phyloP scores from a whole-genome alignment of 805 yeast species.

The Saturnispora quitensis region DNA sequence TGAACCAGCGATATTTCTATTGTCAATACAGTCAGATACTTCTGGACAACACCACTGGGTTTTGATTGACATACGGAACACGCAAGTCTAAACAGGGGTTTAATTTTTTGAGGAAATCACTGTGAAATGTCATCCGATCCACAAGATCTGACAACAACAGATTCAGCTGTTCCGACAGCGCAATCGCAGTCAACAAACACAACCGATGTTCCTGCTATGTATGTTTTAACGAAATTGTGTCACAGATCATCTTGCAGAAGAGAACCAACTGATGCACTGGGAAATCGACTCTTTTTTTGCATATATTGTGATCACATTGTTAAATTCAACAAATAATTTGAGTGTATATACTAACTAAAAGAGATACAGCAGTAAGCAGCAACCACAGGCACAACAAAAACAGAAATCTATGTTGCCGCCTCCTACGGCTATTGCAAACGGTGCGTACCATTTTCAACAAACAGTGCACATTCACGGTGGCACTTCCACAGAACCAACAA shows the following conservation, averaged over 20 bases:
- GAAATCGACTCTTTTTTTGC: neutral
- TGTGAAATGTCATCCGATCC: constrained; percentile 1
- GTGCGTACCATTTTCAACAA: constrained; percentile 9
- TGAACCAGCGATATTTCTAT: neutral
- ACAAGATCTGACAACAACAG: neutral
- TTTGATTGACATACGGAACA: neutral
- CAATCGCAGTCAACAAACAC: neutral
- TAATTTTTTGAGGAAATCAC: neutral
- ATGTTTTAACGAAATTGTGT: neutral
- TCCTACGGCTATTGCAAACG: constrained; percentile 10
- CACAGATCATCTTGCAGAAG: neutral
- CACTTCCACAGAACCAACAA: neutral
- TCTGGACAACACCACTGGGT: neutral
- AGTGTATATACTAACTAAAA: neutral
- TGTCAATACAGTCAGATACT: neutral
- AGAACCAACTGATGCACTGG: neutral
- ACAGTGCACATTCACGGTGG: constrained; percentile 6
- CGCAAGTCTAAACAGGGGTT: neutral
- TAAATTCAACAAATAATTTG: neutral
- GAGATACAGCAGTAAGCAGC: neutral
- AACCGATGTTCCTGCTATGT: neutral
- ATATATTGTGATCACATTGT: neutral
- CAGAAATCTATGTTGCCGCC: constrained; percentile 12
- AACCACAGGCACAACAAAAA: constrained; percentile 7
- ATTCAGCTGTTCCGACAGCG: neutral